Evolutionary conservation across 805 yeast genomes (phyloP), one percentile per base, ranked within the genome.

Genomic region (Maudiozyma serrabonitensis): DNA sequence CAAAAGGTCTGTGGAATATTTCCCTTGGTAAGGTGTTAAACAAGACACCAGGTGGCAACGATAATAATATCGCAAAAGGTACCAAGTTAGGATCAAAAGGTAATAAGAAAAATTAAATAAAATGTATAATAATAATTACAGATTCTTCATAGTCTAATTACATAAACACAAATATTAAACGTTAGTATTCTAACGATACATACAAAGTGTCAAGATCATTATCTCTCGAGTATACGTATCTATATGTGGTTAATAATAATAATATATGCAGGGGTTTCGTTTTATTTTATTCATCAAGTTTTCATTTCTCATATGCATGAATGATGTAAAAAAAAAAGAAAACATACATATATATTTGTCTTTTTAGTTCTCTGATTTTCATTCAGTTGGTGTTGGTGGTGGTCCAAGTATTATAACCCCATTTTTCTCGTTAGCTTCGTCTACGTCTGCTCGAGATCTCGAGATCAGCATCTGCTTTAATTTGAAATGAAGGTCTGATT

Each of bases 1-100:
- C 81, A 2, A 60, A 61, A 1, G 61, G 56, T 32, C 2, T 74
- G 1, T 79, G 80, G 77, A 80, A 75, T 52, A 32, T 48, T 1
- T 54, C 75, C 4, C 13, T 74, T 11, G 83, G 81, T 0, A 70
- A 59, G 50, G 43, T 63, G 7, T 18, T 34, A 11, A 25, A 40
- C 19, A 19, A 16, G 35, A 34, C 13, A 31, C 5, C 9, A 19
- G 7, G 31, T 19, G 7, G 6, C 32, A 28, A 28, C 12, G 32
- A 28, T 11, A 28, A 28, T 28, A 28, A 4, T 8, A 28, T 9
- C 9, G 12, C 32, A 18, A 23, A 19, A 6, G 43, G 45, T 37
- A 45, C 41, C 12, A 45, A 41, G n/a, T 37, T 41, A 18, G 47
- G 44, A 15, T 28, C 43, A 1, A 40, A 39, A 26, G 18, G 32